Evolutionary conservation across 2,329 filamentous ascomycete species (phyloP).

Genomic region (Lithohypha guttulata): DNA sequence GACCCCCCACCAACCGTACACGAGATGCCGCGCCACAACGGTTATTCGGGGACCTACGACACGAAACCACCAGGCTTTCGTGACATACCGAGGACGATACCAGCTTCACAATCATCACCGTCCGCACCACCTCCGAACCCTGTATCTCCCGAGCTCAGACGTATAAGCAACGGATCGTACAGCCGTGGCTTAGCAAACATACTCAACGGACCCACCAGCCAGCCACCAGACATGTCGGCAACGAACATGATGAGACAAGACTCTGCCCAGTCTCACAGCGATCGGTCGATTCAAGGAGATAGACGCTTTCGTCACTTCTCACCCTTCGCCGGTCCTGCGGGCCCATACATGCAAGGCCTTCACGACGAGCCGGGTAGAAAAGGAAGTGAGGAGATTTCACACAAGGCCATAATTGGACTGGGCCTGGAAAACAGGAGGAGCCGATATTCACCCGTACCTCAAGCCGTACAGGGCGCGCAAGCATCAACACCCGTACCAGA

Average conservation of each 20-base stretch:
- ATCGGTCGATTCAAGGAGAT: slow-evolving; percentile 20
- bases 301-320: slow-evolving; percentile 27
- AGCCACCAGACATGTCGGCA: slow-evolving; percentile 1
- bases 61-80: slow-evolving; percentile 17
- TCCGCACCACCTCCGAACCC: slow-evolving; percentile 13
- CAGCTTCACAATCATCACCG: slow-evolving; percentile 10
- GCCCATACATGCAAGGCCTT: slow-evolving; percentile 23
- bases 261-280: slow-evolving; percentile 21
- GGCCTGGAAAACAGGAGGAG: slow-evolving; percentile 66
- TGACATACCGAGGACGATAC: slow-evolving; percentile 9
- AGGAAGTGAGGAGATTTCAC: slow-evolving; percentile 46
- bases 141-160: slow-evolving; percentile 18
- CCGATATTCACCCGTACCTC: slow-evolving; percentile 75
- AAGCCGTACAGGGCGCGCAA: slow-evolving; percentile 87
- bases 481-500: slow-evolving; percentile 70
- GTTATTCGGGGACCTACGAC: slow-evolving; percentile 15
- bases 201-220: slow-evolving; percentile 13
- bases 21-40: slow-evolving; percentile 15
- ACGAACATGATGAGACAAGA: slow-evolving; percentile 20
- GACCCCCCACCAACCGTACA: slow-evolving; percentile 5
- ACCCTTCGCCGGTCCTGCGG: slow-evolving; percentile 27
- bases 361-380: slow-evolving; percentile 33
- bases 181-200: slow-evolving; percentile 13
- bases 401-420: slow-evolving; percentile 62
- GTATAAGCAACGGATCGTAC: slow-evolving; percentile 15